These are phyloP conservation scores for Letharia columbiana DNA, from an alignment of 495 filamentous ascomycete species.

Conservation along the genomic window DNA sequence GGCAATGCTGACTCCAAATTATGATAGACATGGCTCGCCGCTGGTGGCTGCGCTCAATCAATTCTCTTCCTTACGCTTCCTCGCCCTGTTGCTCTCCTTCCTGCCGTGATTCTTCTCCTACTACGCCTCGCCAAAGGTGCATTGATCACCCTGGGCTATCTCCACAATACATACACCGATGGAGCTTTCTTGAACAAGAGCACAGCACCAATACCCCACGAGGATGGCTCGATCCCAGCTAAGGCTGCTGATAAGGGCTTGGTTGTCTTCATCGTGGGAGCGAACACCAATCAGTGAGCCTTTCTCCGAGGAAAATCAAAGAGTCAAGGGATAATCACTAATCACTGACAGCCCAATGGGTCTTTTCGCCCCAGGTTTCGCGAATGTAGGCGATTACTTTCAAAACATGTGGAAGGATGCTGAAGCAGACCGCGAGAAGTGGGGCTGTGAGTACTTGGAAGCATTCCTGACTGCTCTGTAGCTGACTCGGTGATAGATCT, in stretches of 20 bases:
- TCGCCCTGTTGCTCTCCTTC: slow-evolving; percentile 12
- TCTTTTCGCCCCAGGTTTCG: slow-evolving; percentile 28
- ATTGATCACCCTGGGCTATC: slow-evolving; percentile 27
- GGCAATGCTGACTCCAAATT: not conserved
- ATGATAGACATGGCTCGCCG: slow-evolving; percentile 16
- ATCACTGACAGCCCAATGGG: slow-evolving; percentile 27
- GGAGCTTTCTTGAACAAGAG: slow-evolving; percentile 30
- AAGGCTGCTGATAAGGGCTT: slow-evolving; percentile 30
- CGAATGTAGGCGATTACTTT: slow-evolving; percentile 28
- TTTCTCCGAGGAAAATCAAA: slow-evolving; percentile 5
- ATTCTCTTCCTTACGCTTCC: slow-evolving; percentile 18
- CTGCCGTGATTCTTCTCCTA: slow-evolving; percentile 12
- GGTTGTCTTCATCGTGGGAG: slow-evolving; percentile 37
- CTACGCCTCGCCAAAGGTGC: slow-evolving; percentile 8
- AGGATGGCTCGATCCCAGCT: slow-evolving; percentile 29
- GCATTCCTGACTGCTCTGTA: not conserved
- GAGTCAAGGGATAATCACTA: slow-evolving; percentile 6
- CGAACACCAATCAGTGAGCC: slow-evolving; percentile 34
- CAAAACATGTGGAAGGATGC: slow-evolving; percentile 23
- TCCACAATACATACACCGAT: slow-evolving; percentile 33
- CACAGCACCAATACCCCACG: slow-evolving; percentile 32
- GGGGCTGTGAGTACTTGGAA: slow-evolving; percentile 25
- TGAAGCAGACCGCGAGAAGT: slow-evolving; percentile 26
- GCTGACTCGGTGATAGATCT: not conserved
- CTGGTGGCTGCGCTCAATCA: slow-evolving; percentile 18